phyloP scores from a whole-genome alignment of 2,329 filamentous ascomycete genomes.

The Aspergillus hiratsukae region DNA sequence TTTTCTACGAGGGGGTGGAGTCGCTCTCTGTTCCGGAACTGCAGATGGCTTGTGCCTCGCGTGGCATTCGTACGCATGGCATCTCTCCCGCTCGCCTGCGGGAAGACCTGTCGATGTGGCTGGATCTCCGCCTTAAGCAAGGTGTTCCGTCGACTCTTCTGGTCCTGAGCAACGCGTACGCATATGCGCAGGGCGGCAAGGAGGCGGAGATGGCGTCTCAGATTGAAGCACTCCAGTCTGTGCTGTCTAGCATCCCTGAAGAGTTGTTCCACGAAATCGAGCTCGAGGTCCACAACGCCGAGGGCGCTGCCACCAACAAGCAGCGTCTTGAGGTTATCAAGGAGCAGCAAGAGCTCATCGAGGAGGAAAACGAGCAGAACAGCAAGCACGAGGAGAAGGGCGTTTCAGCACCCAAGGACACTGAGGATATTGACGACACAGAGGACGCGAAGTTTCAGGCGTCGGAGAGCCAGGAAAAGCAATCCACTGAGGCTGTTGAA shows the following conservation, averaged over 20 bases:
- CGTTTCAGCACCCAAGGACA: conserved; percentile 72
- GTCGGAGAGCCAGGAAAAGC: conserved; percentile 40
- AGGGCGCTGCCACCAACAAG: conserved; percentile 97
- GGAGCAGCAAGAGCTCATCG: conserved; percentile 96
- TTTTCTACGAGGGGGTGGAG: conserved; percentile 89
- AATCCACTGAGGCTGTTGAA: conserved; percentile 45
- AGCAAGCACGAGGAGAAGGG: conserved; percentile 72
- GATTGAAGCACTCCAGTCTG: conserved; percentile 87
- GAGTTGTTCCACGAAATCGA: conserved; percentile 99
- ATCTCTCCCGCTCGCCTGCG: conserved; percentile 83
- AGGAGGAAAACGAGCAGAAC: conserved; percentile 93
- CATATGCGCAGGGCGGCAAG: conserved; percentile 75
- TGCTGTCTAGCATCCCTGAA: conserved; percentile 91
- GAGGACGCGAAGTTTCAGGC: conserved; percentile 59
- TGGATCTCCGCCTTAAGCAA: conserved; percentile 87
- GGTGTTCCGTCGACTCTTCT: conserved; percentile 94
- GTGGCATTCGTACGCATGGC: conserved; percentile 87
- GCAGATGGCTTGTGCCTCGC: conserved; percentile 84
- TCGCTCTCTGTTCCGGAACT: conserved; percentile 89
- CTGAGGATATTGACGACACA: conserved; percentile 91
- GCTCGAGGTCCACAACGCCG: conserved; percentile 92
- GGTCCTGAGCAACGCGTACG: conserved; percentile 94
- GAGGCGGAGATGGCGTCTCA: conserved; percentile 79
- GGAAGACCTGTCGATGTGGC: conserved; percentile 87
- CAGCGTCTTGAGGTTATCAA: conserved; percentile 96